phyloP scores from a whole-genome alignment of 306 rosid genomes.

The Echinosophora koreensis region DNA sequence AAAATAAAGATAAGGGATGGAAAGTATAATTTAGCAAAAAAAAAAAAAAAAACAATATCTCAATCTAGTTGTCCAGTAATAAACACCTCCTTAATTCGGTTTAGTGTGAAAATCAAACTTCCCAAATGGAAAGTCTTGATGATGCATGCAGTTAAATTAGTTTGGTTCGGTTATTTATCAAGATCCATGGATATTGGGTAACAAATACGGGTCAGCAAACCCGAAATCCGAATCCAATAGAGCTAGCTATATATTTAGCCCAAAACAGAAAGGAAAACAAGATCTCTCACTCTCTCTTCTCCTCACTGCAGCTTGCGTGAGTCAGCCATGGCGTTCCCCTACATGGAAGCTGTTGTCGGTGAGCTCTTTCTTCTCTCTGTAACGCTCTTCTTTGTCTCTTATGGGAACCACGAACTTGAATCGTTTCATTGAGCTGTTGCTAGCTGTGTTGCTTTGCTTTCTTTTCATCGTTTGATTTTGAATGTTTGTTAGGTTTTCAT shows the following conservation, averaged over 20 bases:
- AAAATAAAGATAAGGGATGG: too few relatives aligned
- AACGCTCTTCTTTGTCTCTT: neutral
- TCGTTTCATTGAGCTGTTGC: constrained; percentile 29
- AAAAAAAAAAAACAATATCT: too few relatives aligned
- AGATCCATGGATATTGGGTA: neutral
- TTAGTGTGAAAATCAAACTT: too few relatives aligned
- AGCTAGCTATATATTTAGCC: neutral
- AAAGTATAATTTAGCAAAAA: too few relatives aligned
- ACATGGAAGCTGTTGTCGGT: constrained; percentile 97
- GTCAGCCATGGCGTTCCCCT: constrained; percentile 84
- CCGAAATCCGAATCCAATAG: neutral
- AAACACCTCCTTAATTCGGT: too few relatives aligned
- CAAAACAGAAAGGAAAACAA: neutral
- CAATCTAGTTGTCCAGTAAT: too few relatives aligned
- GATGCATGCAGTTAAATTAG: too few relatives aligned
- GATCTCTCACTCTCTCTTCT: neutral
- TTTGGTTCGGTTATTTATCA: neutral
- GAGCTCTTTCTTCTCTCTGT: constrained; percentile 35
- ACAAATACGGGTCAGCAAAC: neutral
- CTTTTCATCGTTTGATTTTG: constrained; percentile 2
- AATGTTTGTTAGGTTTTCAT: constrained; percentile 21
- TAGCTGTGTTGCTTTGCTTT: constrained; percentile 18
- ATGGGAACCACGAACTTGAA: neutral
- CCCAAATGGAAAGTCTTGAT: too few relatives aligned
- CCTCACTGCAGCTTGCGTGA: neutral